Conservation (phyloP, 495 filamentous ascomycete species). For the Talaromyces ruber region DNA sequence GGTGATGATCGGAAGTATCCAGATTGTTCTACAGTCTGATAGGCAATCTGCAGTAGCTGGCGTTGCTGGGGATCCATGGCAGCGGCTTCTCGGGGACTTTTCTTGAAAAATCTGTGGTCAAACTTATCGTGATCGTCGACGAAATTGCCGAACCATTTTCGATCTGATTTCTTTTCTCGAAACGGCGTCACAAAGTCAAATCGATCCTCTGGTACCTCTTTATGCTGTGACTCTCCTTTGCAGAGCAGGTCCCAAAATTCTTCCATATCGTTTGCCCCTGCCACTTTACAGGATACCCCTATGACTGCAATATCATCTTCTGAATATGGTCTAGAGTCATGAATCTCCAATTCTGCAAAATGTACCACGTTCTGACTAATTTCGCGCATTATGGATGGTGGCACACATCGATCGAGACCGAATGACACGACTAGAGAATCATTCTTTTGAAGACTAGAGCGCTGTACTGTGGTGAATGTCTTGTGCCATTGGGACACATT, state of each 20-base stretch:
- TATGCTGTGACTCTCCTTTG: conserved; percentile 9
- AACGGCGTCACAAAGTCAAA: background rate
- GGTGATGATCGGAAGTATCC: conserved; percentile 16
- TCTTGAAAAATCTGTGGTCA: conserved; percentile 19
- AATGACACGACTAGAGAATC: conserved; percentile 15
- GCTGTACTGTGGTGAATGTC: conserved; percentile 9
- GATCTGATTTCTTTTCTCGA: conserved; percentile 4
- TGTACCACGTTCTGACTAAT: background rate
- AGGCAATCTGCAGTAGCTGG: conserved; percentile 25
- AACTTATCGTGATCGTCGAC: conserved; percentile 17
- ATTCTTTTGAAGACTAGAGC: background rate
- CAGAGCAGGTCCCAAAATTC: conserved; percentile 28
- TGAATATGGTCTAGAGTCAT: background rate
- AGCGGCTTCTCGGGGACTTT: conserved; percentile 22
- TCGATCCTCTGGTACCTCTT: conserved; percentile 7
- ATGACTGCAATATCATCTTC: conserved; percentile 26
- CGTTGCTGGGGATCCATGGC: conserved; percentile 37
- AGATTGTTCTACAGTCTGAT: conserved; percentile 24
- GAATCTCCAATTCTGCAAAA: background rate
- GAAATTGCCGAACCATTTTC: conserved; percentile 23
- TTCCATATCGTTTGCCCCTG: conserved; percentile 25
- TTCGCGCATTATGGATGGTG: conserved; percentile 17
- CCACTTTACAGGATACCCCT: conserved; percentile 36
- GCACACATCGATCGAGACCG: conserved; percentile 18
- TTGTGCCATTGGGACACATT: conserved; percentile 32